Conservation (phyloP, 1,139 yeast species). For the Pichia sp. region DNA sequence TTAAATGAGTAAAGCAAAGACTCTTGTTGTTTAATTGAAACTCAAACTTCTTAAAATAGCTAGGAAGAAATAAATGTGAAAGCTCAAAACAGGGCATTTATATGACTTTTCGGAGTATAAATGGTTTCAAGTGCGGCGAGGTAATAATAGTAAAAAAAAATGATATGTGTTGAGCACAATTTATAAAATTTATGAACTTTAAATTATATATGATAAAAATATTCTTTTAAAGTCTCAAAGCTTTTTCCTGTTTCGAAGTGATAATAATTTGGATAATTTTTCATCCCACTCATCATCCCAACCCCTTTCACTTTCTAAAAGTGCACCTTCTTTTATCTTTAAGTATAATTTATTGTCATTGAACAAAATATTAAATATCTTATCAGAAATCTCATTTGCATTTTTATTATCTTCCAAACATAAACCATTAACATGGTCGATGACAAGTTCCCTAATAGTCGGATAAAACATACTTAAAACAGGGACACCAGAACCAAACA, state of each 20-base stretch:
- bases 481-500: conserved; percentile 95
- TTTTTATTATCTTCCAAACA: conserved; percentile 33
- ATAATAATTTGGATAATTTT: conserved; percentile 15
- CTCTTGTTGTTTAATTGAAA: too few species aligned
- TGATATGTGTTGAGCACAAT: too few species aligned
- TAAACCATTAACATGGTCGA: conserved; percentile 41
- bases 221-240: too few species aligned
- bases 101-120: too few species aligned
- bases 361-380: conserved; percentile 42
- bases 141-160: too few species aligned
- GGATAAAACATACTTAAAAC: conserved; percentile 73
- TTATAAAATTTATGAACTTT: too few species aligned
- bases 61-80: too few species aligned
- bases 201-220: too few species aligned
- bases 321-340: conserved; percentile 59
- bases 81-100: too few species aligned
- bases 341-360: conserved; percentile 18
- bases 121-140: too few species aligned
- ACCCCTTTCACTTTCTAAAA: conserved; percentile 53
- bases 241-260: conserved; percentile 1
- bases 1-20: too few species aligned
- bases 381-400: conserved; percentile 44
- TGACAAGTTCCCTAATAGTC: conserved; percentile 61
- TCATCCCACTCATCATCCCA: conserved; percentile 77
- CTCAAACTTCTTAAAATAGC: too few species aligned